phyloP scores from a whole-genome alignment of 164 flowering plant genomes.

The Stephania cephalantha region DNA sequence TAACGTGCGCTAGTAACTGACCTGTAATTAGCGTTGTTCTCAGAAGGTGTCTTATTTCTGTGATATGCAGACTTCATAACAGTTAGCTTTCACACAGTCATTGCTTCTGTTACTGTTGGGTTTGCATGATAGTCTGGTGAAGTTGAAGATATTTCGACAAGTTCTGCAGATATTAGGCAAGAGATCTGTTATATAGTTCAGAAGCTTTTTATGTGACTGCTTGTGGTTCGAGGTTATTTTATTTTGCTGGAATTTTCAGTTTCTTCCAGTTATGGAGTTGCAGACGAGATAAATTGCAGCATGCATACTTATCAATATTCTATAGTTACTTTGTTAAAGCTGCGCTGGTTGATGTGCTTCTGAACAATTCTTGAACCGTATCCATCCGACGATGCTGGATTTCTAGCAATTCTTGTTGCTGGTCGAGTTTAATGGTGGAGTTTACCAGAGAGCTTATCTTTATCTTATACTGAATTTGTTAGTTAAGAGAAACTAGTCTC shows the following conservation, averaged over 20 bases:
- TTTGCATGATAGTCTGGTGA: constrained; percentile 12
- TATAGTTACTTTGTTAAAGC: constrained; percentile 12
- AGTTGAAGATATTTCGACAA: constrained; percentile 17
- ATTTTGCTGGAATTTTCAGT: constrained; percentile 9
- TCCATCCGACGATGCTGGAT: constrained; percentile 28
- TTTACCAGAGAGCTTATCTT: constrained; percentile 25
- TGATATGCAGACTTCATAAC: constrained; percentile 22
- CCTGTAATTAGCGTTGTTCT: constrained; percentile 21
- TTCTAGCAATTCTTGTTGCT: constrained; percentile 18
- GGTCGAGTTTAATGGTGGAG: constrained; percentile 36
- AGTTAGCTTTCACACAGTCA: constrained; percentile 16
- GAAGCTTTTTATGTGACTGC: background rate
- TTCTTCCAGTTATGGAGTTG: constrained; percentile 1
- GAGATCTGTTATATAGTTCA: background rate
- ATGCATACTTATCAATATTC: constrained; percentile 5
- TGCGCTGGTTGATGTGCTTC: constrained; percentile 14
- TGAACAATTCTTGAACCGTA: constrained; percentile 46
- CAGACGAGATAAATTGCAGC: constrained; percentile 27
- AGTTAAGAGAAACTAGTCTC: constrained; percentile 17
- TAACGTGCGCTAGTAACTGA: constrained; percentile 26
- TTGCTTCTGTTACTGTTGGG: constrained; percentile 21
- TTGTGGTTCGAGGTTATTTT: constrained; percentile 2
- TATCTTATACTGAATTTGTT: constrained; percentile 15
- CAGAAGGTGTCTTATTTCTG: constrained; percentile 14
- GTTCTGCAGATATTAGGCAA: constrained; percentile 13